Base-by-base conservation (phyloP, 305 asterid species). In the Fraxinus platypoda region DNA sequence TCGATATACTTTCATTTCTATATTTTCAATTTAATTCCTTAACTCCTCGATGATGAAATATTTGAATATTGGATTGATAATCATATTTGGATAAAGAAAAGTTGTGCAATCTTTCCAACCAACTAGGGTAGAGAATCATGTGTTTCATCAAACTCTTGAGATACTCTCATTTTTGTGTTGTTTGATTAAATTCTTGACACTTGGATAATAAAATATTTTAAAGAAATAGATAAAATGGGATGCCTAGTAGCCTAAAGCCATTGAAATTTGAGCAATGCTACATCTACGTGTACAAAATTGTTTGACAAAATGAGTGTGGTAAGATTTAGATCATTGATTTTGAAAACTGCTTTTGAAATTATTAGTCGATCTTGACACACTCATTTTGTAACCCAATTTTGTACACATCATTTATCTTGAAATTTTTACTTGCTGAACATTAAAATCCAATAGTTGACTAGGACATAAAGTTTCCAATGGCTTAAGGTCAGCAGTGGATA, bases 41-140 rank as follows among this genome's bases (percentile, higher is more conserved):
- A 31, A 64, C 34, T 8, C 73, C 28, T 25, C 34, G 2, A 9
- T 8, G 11, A 11, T 25, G 33, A 9, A 64, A 64, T 25, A 64
- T 11, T 64, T 46, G 19, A 46, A 46, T 49, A 4, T 15, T 17
- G 64, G 64, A 52, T 46, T 52, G 64, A 52, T 57, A 17, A 4
- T 52, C 64, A n/a, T 57, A 54, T n/a, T 19, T 19, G 28, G 25
- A 94, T 43, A 94, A 41, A 35, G 94, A 92, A 76, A 93, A 81
- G 75, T 89, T 8, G 0, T 21, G 70, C 93, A 79, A 94, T 81
- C 79, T 89, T 92, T 81, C 98, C 97, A 66, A 78, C 81, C 31
- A 88, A 85, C 74, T 82, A 88, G 11, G 86, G 62, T 4, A 85
- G 82, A 80, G 91, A 59, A 77, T 80, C 84, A 81, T 89, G 87